Percentiles rank a stretch among this genome's conserved stretches.
Evolutionary conservation across 495 filamentous ascomycete species (phyloP).

Genomic region (Penicillium tannophilum): DNA sequence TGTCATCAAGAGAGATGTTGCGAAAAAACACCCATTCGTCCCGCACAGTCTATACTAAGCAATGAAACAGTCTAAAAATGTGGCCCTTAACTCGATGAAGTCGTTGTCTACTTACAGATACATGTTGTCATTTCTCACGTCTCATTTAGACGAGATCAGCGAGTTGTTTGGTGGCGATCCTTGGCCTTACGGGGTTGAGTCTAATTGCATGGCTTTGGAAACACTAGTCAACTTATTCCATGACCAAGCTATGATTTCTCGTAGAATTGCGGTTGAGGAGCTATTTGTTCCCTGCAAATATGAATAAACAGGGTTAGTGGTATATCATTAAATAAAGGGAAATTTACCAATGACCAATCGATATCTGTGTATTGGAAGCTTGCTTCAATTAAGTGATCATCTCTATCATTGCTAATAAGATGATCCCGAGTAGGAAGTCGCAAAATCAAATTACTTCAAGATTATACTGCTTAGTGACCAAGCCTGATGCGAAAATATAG

Average conservation of each 20-base stretch:
- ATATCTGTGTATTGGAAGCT: too few species aligned
- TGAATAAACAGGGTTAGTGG: too few species aligned
- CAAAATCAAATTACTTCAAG: too few species aligned
- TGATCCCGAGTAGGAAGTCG: too few species aligned
- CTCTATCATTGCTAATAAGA: too few species aligned
- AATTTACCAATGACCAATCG: too few species aligned
- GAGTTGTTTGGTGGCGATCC: constrained; percentile 35
- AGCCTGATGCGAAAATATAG: too few species aligned
- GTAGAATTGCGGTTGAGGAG: constrained; percentile 28
- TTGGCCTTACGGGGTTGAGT: constrained; percentile 38
- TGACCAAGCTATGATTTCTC: constrained; percentile 36
- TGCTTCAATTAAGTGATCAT: too few species aligned
- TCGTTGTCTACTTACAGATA: constrained; percentile 29
- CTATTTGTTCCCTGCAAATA: constrained; percentile 27
- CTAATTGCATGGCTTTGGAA: constrained; percentile 36
- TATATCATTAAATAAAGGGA: too few species aligned
- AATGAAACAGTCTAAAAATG: constrained; percentile 34
- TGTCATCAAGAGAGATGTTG: constrained; percentile 27
- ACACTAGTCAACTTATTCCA: constrained; percentile 29
- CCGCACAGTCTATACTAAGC: constrained; percentile 35
- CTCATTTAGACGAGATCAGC: constrained; percentile 37
- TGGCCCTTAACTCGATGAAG: constrained; percentile 29
- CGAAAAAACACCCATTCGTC: constrained; percentile 32
- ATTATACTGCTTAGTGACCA: too few species aligned
- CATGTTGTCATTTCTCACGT: constrained; percentile 41